A percentile compares a stretch with the other conserved stretches of the same genome.
Evolutionary conservation across 2,329 filamentous ascomycete species (phyloP).

Genomic region (Verticillium albo-atrum): DNA sequence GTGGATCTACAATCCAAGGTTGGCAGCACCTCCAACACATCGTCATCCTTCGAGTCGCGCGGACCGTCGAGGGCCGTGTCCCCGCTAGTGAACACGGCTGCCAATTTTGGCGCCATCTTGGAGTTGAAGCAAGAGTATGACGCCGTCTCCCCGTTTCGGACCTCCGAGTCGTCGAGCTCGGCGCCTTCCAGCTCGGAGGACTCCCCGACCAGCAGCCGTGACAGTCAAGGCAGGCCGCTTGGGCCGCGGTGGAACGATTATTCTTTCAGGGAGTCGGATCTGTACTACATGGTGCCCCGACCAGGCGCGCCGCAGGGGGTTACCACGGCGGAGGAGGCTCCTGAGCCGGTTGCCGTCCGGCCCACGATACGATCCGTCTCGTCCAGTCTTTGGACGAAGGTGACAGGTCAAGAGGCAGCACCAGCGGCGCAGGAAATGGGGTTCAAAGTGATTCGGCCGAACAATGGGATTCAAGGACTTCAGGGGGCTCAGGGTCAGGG

Average conservation of each 20-base stretch:
- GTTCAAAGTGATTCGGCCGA: neutral
- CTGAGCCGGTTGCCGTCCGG: neutral
- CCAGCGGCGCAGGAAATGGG: neutral
- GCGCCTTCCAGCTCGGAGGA: neutral
- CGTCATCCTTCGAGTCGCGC: neutral
- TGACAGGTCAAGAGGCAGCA: neutral
- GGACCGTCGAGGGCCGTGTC: neutral
- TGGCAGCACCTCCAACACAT: neutral
- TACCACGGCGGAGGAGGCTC: neutral
- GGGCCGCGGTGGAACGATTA: slow-evolving; percentile 25
- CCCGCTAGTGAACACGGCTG: neutral
- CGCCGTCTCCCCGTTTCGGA: neutral
- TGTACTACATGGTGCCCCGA: slow-evolving; percentile 20
- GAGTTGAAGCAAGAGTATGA: slow-evolving; percentile 1
- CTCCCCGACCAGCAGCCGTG: neutral
- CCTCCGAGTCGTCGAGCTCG: neutral
- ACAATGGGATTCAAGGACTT: neutral
- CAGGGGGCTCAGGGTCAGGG: too few relatives aligned
- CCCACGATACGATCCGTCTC: neutral
- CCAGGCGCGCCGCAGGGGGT: neutral
- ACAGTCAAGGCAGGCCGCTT: slow-evolving; percentile 5
- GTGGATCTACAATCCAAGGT: neutral
- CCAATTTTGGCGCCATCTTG: neutral
- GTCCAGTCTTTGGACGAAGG: neutral
- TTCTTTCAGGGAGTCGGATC: slow-evolving; percentile 28